Base-by-base conservation (phyloP, 1,139 yeast genomes). In the Zygosaccharomyces sapae region DNA sequence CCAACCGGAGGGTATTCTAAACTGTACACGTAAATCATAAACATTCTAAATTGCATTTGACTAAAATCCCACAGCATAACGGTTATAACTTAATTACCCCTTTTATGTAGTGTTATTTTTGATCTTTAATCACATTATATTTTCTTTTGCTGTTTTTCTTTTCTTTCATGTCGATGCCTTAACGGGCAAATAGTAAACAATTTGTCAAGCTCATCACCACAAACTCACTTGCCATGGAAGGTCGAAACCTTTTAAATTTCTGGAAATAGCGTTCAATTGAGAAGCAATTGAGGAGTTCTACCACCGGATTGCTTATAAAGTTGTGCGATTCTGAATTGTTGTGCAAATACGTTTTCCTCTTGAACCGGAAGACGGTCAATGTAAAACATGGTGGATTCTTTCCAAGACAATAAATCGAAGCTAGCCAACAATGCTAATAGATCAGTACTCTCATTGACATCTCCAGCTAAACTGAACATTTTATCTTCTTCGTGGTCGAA, bases 391-490 rank as follows among this genome's bases (percentile, higher is more conserved):
- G 30, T 27, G 5, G 30, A 27, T 27, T 27, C 30, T 12, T 27
- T 12, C 4, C 30, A 27, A 12, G 30, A 44, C 5, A 41, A 48
- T 13, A 48, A 48, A 29, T 45, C 51, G 5, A 43, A 41, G 8
- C 27, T 48, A 37, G 51, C 51, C 38, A 41, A 45, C 33, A 48
- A 48, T 41, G 51, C 51, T 19, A 62, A 58, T 43, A 54, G 64
- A 35, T 63, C 67, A 4, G 66, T 62, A 29, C 54, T 70, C 33
- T 67, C 72, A 1, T 55, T 68, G 13, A 61, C 73, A 1, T 74
- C 80, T 2, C 80, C 80, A 5, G 65, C 77, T 12, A 72, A 71
- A 55, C 63, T 75, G 42, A 77, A 76, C 52, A 69, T 72, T 24
- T 71, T 70, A 4, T 63, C 71, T 33, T 39, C 67, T 9, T 66